These are phyloP conservation scores for Blastomyces silverae DNA, from an alignment of 2,329 filamentous ascomycete species.

Conservation along the genomic window DNA sequence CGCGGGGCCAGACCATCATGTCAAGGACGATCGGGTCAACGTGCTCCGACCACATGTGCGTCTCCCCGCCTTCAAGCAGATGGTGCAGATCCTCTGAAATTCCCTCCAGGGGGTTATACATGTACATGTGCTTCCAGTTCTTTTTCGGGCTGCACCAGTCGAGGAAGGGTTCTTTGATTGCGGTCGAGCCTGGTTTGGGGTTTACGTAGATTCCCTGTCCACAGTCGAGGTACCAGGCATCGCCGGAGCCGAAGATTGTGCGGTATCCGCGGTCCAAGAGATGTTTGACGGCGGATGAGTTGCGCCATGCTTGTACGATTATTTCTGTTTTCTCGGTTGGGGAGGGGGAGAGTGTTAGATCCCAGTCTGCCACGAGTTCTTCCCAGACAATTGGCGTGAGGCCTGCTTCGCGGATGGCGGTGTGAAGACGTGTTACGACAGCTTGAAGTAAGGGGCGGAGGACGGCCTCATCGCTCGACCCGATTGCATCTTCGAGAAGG, in stretches of 20 bases:
- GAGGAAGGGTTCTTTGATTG: slow-evolving; percentile 19
- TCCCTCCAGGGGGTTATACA: slow-evolving; percentile 63
- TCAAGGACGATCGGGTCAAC: slow-evolving; percentile 71
- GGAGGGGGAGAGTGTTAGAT: slow-evolving; percentile 52
- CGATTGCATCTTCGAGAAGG: slow-evolving; percentile 63
- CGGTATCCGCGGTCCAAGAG: slow-evolving; percentile 28
- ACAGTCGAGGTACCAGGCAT: slow-evolving; percentile 32
- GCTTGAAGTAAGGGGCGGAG: slow-evolving; percentile 69
- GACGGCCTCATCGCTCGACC: slow-evolving; percentile 57
- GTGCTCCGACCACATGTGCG: slow-evolving; percentile 72
- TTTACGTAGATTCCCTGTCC: slow-evolving; percentile 33
- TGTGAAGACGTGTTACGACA: slow-evolving; percentile 64
- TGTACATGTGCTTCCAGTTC: slow-evolving; percentile 75
- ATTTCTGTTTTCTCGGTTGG: slow-evolving; percentile 51
- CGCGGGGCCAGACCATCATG: slow-evolving; percentile 69
- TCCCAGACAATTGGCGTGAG: slow-evolving; percentile 79
- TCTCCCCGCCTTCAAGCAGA: slow-evolving; percentile 73
- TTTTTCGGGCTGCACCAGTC: slow-evolving; percentile 57
- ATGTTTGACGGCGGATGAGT: slow-evolving; percentile 24
- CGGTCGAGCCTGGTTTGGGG: slow-evolving; percentile 22
- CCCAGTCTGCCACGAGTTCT: slow-evolving; percentile 74
- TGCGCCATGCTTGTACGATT: slow-evolving; percentile 71
- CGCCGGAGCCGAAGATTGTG: slow-evolving; percentile 31
- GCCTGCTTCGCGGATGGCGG: slow-evolving; percentile 55
- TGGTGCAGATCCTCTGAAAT: slow-evolving; percentile 56